Base-by-base conservation (phyloP, 75 land plant species). In the Chamaecyparis obtusa region DNA sequence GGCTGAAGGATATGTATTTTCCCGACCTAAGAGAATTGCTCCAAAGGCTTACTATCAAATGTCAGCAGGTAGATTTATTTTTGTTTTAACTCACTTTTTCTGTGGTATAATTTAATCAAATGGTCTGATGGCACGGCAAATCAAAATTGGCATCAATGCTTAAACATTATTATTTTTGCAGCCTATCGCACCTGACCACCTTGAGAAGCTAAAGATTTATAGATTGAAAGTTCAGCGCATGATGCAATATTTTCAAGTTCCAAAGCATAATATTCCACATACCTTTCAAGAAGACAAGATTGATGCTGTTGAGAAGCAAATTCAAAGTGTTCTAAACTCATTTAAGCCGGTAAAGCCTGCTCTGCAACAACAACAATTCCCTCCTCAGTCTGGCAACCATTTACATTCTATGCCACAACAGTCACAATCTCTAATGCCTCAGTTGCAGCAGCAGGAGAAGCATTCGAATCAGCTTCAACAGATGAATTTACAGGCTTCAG, bases 401-500 rank as follows among this genome's bases (percentile, higher is more conserved):
- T 48, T 46, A 54, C 89, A 85, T 43, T 75, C 84, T 55, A 83
- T 79, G 51, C 87, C 84, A 33, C 87, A 87, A 56, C 93, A 90
- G 84, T 30, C 86, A 41, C 91, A 86, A 64, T 75, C 91, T 76
- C 91, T 90, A 77, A 87, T 90, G 51, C n/a, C 86, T 41, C 93
- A 92, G 49, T 33, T 84, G 11, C 93, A 90, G 83, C 87, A 88
- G 13, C 78, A 84, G 15, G 92, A 91, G 9, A 90, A 86, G 30
- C 93, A 87, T 86, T 76, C 88, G 90, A 94, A 85, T 54, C 94
- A 94, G 81, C 51, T 91, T 57, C 94, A 92, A 74, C 87, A 92
- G 64, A 76, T 93, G 87, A 93, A 87, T 85, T 64, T 90, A 75
- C 93, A 89, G 71, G 85, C 87, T 75, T 88, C 95, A 56, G 77